Percentiles rank a stretch among this genome's conserved stretches.
Conservation (phyloP, 164 flowering plant species). For the Protea cynaroides region DNA sequence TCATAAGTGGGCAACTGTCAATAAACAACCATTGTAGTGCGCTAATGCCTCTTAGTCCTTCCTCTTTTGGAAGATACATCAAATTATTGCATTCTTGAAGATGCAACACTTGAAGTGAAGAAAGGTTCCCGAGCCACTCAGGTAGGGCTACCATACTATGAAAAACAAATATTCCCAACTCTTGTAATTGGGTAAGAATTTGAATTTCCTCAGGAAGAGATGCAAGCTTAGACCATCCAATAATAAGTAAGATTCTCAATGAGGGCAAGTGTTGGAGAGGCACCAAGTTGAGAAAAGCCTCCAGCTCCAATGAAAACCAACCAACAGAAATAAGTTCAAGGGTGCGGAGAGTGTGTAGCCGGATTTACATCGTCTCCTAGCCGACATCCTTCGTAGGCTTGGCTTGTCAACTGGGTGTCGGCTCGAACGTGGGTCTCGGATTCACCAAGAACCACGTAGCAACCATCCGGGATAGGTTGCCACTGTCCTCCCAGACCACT, state of each 20-base stretch:
- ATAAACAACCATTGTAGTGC: background rate
- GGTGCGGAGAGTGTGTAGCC: background rate
- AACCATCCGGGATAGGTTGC: too few relatives aligned
- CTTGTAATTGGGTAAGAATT: background rate
- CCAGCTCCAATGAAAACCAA: background rate
- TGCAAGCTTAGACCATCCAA: conserved; percentile 8
- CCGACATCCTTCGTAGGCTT: too few relatives aligned
- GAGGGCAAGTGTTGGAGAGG: background rate
- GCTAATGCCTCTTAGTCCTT: background rate
- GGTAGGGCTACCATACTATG: conserved; percentile 6
- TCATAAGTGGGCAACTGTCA: background rate
- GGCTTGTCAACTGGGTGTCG: too few relatives aligned
- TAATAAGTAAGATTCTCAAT: background rate
- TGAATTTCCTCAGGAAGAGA: conserved; percentile 10
- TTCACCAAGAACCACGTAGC: too few relatives aligned
- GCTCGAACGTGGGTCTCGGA: too few relatives aligned
- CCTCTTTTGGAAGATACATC: background rate
- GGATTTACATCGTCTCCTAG: too few relatives aligned
- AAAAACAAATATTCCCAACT: background rate
- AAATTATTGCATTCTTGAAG: background rate
- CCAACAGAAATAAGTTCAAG: background rate
- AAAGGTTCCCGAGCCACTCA: conserved; percentile 7
- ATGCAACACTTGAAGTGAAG: background rate
- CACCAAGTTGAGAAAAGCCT: background rate
- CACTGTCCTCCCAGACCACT: too few relatives aligned